Evolutionary conservation across 495 filamentous ascomycete genomes (phyloP), one percentile per base, ranked within the genome.

Genomic region (Penicillium argentinense): DNA sequence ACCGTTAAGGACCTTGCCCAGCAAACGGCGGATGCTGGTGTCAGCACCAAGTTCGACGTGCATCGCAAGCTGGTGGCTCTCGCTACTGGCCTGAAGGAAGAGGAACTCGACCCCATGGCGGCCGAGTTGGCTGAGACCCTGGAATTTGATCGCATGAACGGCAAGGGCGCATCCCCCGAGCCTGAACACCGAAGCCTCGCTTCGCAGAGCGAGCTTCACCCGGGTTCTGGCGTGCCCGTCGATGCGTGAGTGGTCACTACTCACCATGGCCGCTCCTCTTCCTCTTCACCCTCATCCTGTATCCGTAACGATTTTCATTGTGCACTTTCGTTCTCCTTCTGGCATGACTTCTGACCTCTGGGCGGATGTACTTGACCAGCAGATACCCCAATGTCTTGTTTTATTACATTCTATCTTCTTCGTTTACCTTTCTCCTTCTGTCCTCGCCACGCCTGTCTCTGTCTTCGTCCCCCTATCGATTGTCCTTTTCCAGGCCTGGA

Each of bases 41-140:
- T 74, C 22, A 78, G 75, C 46, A 74, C 76, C 47, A 77, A 74
- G 45, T 72, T 72, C 19, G 75, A 78, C 39, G 66, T 74, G 38
- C 76, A 79, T 45, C 69, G 76, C 45, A 77, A 69, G 49, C 64
- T 80, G 9, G 74, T 78, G n/a, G 63, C 72, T 28, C 60, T 77
- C 36, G 73, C 74, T 9, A 72, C 76, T 1, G 75, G 72, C 4
- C 53, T 76, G 5, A 74, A 73, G 47, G 74, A 77, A 44, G 71
- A 76, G 34, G 73, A 76, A 17, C 53, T 77, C 6, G 74, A 77
- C 34, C 70, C 69, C 1, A 74, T 75, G 68, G 68, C 71, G 5
- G 70, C 69, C 14, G 73, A 75, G 30, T 47, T 77, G 36, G 67
- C 71, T 2, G 72, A 73, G 42, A 68, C 67, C 1, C 56, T 77